Conservation (phyloP, 768 basidiomycete species). For the Pleurotus pulmonarius region DNA sequence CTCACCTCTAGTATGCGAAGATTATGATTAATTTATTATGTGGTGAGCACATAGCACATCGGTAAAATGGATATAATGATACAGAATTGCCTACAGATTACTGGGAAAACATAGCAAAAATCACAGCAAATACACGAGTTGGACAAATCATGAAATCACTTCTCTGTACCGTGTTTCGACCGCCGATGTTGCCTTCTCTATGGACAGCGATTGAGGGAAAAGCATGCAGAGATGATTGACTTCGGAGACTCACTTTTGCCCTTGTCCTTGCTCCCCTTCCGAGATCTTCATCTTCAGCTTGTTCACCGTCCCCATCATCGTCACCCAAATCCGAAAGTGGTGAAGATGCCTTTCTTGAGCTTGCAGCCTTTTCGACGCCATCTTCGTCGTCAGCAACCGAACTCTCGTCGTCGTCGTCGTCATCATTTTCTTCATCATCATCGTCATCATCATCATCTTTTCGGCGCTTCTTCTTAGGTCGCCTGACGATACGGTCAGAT, state of each 20-base stretch:
- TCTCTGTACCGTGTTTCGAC: slow-evolving; percentile 1
- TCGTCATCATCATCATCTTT: slow-evolving; percentile 36
- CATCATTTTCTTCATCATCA: slow-evolving; percentile 30
- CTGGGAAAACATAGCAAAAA: background rate
- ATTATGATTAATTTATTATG: too few relatives aligned
- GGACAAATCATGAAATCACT: background rate
- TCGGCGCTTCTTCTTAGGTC: slow-evolving; percentile 28
- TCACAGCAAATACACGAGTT: background rate
- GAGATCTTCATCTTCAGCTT: slow-evolving; percentile 23
- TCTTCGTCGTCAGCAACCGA: slow-evolving; percentile 25
- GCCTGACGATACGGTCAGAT: slow-evolving; percentile 20
- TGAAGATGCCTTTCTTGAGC: slow-evolving; percentile 6
- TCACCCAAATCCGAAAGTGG: slow-evolving; percentile 20
- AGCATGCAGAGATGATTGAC: background rate
- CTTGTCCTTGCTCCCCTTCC: slow-evolving; percentile 34
- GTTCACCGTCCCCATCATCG: slow-evolving; percentile 20
- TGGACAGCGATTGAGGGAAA: background rate
- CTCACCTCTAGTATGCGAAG: too few relatives aligned
- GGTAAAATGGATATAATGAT: too few relatives aligned
- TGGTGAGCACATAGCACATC: too few relatives aligned
- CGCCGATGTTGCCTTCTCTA: background rate
- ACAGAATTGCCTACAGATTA: too few relatives aligned
- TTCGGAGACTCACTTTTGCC: slow-evolving; percentile 30
- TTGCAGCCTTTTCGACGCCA: slow-evolving; percentile 3
- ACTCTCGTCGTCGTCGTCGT: slow-evolving; percentile 24